A percentile compares a stretch with the other conserved stretches of the same genome.
phyloP scores from a whole-genome alignment of 1,139 yeast genomes.

The Candida neerlandica region DNA sequence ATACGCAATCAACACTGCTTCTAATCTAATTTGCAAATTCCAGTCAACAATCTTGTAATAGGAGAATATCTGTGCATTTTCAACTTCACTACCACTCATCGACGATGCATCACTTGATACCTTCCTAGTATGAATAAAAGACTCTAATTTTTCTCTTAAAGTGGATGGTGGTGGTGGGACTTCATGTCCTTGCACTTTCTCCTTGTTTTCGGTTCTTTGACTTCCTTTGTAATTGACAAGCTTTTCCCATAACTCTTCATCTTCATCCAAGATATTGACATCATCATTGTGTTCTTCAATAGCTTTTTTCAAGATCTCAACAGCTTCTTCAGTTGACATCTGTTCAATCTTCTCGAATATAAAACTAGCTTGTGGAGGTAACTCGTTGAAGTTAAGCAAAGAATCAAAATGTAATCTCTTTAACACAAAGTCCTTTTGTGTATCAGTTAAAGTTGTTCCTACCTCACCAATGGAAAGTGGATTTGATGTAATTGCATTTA shows the following conservation, averaged over 20 bases:
- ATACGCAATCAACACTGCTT: conserved; percentile 50
- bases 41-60: conserved; percentile 20
- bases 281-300: conserved; percentile 22
- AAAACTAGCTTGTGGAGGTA: conserved; percentile 29
- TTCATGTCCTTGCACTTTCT: no score
- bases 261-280: conserved; percentile 18
- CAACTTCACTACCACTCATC: no score
- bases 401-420: conserved; percentile 30
- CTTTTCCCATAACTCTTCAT: conserved; percentile 9
- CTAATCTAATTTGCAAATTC: conserved; percentile 34
- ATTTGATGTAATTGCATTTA: conserved; percentile 23
- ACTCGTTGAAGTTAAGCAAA: conserved; percentile 26
- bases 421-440: conserved; percentile 30
- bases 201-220: no score
- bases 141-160: no score
- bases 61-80: no score
- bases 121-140: no score
- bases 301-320: conserved; percentile 21
- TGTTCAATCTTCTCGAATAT: conserved; percentile 32
- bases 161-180: no score
- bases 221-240: no score
- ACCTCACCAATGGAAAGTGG: conserved; percentile 27
- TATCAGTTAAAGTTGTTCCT: conserved; percentile 26
- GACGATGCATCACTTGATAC: no score
- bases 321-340: conserved; percentile 24